These are phyloP conservation scores for Fagopyrum homotropicum DNA, from an alignment of 148 eudicot species.

Conservation along the genomic window DNA sequence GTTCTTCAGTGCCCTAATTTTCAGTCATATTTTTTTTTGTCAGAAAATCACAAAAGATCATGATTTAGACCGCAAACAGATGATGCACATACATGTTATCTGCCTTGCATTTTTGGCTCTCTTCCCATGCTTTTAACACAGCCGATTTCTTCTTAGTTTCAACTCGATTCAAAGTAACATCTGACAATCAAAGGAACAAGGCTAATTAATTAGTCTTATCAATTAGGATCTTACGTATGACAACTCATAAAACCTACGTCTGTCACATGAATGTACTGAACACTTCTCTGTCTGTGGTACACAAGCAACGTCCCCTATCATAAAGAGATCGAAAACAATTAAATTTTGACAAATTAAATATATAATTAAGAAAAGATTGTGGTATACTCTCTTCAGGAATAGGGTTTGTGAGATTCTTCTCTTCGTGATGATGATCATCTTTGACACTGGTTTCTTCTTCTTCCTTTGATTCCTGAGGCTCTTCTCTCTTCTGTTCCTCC, in stretches of 20 bases:
- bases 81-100: conserved; percentile 44
- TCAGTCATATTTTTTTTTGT: background rate
- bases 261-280: background rate
- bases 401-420: background rate
- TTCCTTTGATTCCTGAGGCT: background rate
- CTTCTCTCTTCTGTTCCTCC: background rate
- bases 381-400: background rate
- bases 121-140: conserved; percentile 78
- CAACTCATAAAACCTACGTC: background rate
- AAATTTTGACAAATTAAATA: background rate
- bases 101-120: conserved; percentile 51
- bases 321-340: background rate
- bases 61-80: no score
- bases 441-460: background rate
- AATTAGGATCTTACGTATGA: background rate
- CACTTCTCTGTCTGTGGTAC: background rate
- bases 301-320: background rate
- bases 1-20: conserved; percentile 32
- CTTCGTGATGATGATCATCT: background rate
- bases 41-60: background rate
- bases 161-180: conserved; percentile 36
- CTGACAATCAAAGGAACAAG: conserved; percentile 17
- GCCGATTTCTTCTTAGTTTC: conserved; percentile 58
- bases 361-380: background rate
- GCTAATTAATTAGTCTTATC: background rate